Conservation (phyloP, 2,329 filamentous ascomycete genomes). For the Ophiostoma novo-ulmi region DNA sequence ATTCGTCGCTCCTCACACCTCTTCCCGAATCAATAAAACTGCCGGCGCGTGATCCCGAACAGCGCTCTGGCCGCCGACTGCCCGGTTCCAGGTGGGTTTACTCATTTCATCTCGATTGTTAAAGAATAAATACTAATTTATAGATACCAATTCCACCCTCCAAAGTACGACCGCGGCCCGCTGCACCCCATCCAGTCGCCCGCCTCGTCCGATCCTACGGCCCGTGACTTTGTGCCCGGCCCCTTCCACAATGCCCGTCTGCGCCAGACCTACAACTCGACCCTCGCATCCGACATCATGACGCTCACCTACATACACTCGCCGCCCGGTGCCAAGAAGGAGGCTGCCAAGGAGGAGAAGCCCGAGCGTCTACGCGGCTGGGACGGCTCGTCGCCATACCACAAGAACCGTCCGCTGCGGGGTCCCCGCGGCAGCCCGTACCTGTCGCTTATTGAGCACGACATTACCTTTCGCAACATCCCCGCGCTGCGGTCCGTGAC, state of each 20-base stretch:
- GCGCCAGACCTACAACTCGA: conserved; percentile 83
- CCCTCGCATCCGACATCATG: conserved; percentile 80
- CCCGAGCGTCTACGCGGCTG: conserved; percentile 71
- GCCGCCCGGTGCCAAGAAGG: conserved; percentile 65
- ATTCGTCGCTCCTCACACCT: conserved; percentile 46
- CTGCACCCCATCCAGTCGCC: conserved; percentile 90
- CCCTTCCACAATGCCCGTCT: conserved; percentile 85
- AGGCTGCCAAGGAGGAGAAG: conserved; percentile 34
- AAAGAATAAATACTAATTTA: background rate
- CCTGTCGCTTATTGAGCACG: conserved; percentile 64
- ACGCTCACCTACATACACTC: conserved; percentile 82
- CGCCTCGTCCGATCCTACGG: conserved; percentile 77
- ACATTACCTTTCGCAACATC: conserved; percentile 77
- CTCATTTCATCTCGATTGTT: conserved; percentile 20
- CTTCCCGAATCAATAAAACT: conserved; percentile 38
- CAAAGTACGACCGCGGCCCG: conserved; percentile 90
- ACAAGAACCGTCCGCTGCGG: conserved; percentile 80
- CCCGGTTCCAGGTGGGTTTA: conserved; percentile 43
- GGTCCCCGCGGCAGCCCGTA: conserved; percentile 77
- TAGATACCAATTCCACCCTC: conserved; percentile 92
- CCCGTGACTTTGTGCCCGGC: conserved; percentile 81
- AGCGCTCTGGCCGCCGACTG: conserved; percentile 38
- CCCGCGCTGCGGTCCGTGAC: conserved; percentile 77
- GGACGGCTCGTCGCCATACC: conserved; percentile 89
- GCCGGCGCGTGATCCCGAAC: conserved; percentile 38